Percentiles rank a stretch among this genome's conserved stretches.
Conservation (phyloP, 768 basidiomycete species). For the Ramaria sp. region DNA sequence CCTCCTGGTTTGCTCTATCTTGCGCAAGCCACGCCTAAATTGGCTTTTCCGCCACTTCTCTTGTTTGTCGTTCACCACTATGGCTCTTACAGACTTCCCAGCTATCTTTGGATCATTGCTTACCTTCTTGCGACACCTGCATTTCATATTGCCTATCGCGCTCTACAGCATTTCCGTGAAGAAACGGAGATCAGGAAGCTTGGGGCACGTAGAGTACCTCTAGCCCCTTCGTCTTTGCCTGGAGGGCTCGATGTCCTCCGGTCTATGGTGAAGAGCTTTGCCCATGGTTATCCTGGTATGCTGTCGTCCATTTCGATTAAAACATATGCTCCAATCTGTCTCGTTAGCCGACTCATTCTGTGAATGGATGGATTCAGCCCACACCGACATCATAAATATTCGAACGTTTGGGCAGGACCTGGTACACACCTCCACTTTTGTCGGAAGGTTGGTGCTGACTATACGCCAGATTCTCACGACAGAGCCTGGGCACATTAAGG, state of each 20-base stretch:
- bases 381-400: constrained; percentile 25
- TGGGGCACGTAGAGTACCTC: constrained; percentile 25
- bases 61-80: background rate
- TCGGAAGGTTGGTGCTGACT: constrained; percentile 35
- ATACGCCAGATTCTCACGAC: background rate
- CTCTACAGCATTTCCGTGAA: constrained; percentile 2
- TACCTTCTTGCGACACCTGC: background rate
- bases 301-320: background rate
- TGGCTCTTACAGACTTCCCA: background rate
- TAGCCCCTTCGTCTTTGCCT: constrained; percentile 24
- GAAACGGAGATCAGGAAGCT: constrained; percentile 8
- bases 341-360: constrained; percentile 19
- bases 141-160: background rate
- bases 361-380: constrained; percentile 16
- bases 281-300: constrained; percentile 21
- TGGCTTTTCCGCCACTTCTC: background rate
- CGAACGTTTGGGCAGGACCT: constrained; percentile 2
- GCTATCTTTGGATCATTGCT: background rate
- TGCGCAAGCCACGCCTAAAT: background rate
- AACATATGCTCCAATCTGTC: background rate
- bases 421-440: constrained; percentile 1
- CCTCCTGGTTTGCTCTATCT: background rate
- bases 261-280: constrained; percentile 15
- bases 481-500: background rate
- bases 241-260: constrained; percentile 26